These are phyloP conservation scores for Neofusicoccum umdonicola DNA, from an alignment of 2,329 filamentous ascomycete genomes.

Conservation along the genomic window DNA sequence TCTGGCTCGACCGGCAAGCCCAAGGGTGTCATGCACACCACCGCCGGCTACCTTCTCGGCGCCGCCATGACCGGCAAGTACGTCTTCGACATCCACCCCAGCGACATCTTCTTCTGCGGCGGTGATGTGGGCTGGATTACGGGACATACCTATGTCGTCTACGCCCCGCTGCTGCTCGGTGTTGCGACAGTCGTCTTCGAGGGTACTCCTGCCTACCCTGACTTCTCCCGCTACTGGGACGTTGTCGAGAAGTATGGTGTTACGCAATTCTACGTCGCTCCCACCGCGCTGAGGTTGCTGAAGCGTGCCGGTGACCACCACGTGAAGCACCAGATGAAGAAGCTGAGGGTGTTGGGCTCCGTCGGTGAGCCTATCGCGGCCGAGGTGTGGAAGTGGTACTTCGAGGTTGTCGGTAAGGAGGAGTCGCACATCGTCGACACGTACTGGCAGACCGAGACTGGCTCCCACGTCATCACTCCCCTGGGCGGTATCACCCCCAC, in stretches of 20 bases:
- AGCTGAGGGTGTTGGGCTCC: conserved; percentile 84
- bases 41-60: conserved; percentile 89
- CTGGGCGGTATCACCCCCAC: conserved; percentile 91
- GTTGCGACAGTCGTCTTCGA: conserved; percentile 96
- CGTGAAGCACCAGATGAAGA: conserved; percentile 84
- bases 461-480: conserved; percentile 92
- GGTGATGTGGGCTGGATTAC: conserved; percentile 99
- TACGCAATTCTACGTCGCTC: conserved; percentile 97
- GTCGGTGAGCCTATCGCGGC: conserved; percentile 97
- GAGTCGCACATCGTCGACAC: conserved; percentile 92
- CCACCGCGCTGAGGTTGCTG: conserved; percentile 85
- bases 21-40: conserved; percentile 98
- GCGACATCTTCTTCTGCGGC: conserved; percentile 94
- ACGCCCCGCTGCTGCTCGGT: conserved; percentile 88
- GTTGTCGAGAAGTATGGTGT: conserved; percentile 94
- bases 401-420: conserved; percentile 89
- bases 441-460: conserved; percentile 99
- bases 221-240: conserved; percentile 99
- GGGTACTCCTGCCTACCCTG: conserved; percentile 93
- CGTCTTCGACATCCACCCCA: conserved; percentile 95
- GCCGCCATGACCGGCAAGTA: conserved; percentile 95
- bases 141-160: conserved; percentile 97
- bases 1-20: conserved; percentile 98
- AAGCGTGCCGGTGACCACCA: conserved; percentile 95
- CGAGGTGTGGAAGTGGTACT: conserved; percentile 99